Conservation (phyloP, 2,329 filamentous ascomycete genomes). For the Paracoccidioides lutzii region DNA sequence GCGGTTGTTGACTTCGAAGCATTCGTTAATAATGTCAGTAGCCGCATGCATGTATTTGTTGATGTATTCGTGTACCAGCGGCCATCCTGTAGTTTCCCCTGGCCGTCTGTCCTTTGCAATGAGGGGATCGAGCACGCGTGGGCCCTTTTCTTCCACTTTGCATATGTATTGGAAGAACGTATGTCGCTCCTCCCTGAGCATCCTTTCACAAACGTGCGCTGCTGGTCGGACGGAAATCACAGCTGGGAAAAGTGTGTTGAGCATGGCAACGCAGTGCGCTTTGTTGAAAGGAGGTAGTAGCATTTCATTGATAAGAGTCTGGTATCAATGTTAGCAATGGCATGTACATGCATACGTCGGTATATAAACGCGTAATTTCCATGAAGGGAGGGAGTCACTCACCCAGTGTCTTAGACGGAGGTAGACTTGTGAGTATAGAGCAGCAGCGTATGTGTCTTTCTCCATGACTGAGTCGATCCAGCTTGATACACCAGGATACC, state of each 20-base stretch:
- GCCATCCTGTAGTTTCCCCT: conserved; percentile 46
- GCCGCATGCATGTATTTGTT: conserved; percentile 46
- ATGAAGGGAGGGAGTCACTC: conserved; percentile 18
- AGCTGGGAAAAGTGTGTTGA: conserved; percentile 55
- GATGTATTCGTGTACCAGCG: conserved; percentile 34
- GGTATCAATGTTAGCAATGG: conserved; percentile 13
- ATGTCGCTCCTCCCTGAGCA: conserved; percentile 45
- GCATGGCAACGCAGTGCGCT: conserved; percentile 53
- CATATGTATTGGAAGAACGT: conserved; percentile 51
- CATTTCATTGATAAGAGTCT: conserved; percentile 54
- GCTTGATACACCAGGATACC: conserved; percentile 41
- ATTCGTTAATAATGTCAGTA: conserved; percentile 51
- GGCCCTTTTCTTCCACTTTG: conserved; percentile 42
- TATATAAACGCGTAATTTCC: background rate
- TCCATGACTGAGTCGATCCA: conserved; percentile 43
- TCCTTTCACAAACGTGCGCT: conserved; percentile 37
- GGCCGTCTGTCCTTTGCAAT: conserved; percentile 40
- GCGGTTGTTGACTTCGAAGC: conserved; percentile 36
- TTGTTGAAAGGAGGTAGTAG: conserved; percentile 50
- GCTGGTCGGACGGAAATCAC: conserved; percentile 38
- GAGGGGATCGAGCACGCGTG: conserved; percentile 39
- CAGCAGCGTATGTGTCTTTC: conserved; percentile 41
- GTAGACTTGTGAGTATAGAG: conserved; percentile 49
- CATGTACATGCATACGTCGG: background rate
- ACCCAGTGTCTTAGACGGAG: conserved; percentile 52